These are phyloP conservation scores for Aspergillus ibericus DNA, from an alignment of 2,329 filamentous ascomycete genomes.

Conservation along the genomic window DNA sequence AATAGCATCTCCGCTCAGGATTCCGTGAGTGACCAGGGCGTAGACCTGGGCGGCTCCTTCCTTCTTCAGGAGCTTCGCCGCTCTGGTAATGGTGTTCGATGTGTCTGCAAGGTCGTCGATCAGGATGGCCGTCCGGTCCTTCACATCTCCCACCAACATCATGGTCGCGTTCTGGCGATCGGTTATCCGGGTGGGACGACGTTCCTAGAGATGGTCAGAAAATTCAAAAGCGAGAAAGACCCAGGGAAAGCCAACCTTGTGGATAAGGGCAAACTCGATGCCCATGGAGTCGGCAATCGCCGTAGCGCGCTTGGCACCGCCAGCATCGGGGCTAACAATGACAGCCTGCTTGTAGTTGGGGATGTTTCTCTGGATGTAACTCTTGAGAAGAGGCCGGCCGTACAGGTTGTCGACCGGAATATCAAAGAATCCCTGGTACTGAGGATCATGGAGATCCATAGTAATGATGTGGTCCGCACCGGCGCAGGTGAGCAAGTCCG, in stretches of 20 bases:
- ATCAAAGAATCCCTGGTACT: conserved; percentile 99
- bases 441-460: conserved; percentile 93
- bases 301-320: conserved; percentile 92
- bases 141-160: conserved; percentile 90
- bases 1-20: conserved; percentile 92
- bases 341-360: conserved; percentile 82
- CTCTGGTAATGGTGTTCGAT: conserved; percentile 93
- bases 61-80: conserved; percentile 94
- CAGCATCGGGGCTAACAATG: conserved; percentile 93
- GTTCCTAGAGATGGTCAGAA: conserved; percentile 61
- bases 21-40: conserved; percentile 89
- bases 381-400: conserved; percentile 58
- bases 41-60: conserved; percentile 87
- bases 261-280: conserved; percentile 95
- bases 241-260: conserved; percentile 68
- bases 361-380: conserved; percentile 75
- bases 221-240: not conserved
- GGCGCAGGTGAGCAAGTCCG: conserved; percentile 90
- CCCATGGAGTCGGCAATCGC: conserved; percentile 90
- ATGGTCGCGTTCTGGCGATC: conserved; percentile 81
- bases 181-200: conserved; percentile 80
- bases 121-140: conserved; percentile 78
- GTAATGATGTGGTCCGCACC: conserved; percentile 97
- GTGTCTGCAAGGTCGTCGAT: conserved; percentile 95
- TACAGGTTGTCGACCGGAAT: conserved; percentile 98